A percentile compares a stretch with the other conserved stretches of the same genome.
phyloP scores from a whole-genome alignment of 2,329 filamentous ascomycete genomes.

The Thelonectria discophora region DNA sequence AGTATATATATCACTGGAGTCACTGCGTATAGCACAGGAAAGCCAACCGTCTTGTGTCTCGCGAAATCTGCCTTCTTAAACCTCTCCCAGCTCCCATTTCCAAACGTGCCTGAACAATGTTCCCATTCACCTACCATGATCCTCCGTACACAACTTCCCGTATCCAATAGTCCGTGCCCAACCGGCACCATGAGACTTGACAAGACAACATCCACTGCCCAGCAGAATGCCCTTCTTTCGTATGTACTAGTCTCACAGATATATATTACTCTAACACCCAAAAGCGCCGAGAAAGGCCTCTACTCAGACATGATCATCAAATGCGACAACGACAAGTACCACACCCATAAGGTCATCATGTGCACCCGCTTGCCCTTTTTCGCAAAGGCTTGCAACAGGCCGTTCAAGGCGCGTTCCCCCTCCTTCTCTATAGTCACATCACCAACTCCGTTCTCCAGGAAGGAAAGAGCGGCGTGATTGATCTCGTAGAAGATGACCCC shows the following conservation, averaged over 20 bases:
- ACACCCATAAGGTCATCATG: constrained; percentile 21
- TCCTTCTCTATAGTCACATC: not conserved
- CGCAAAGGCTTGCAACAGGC: constrained; percentile 8
- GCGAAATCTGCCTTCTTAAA: too few species aligned
- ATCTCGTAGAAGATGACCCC: constrained; percentile 22
- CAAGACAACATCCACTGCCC: not conserved
- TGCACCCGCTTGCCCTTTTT: constrained; percentile 21
- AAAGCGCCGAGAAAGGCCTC: constrained; percentile 13
- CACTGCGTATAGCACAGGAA: too few species aligned
- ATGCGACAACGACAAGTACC: constrained; percentile 20
- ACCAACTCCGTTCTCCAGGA: not conserved
- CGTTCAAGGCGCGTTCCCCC: not conserved
- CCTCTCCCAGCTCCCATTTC: too few species aligned
- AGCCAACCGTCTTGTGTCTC: too few species aligned
- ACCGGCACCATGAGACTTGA: not conserved
- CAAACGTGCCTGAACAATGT: too few species aligned
- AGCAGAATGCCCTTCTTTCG: constrained; percentile 15
- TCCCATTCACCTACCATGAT: too few species aligned
- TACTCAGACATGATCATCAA: constrained; percentile 20
- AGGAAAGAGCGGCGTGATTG: constrained; percentile 15
- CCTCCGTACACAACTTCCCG: too few species aligned
- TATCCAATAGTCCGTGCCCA: too few species aligned
- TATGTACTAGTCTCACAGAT: not conserved
- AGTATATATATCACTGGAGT: too few species aligned
- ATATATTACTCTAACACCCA: too few species aligned